Conservation (phyloP, 2,329 filamentous ascomycete genomes). For the Aspergillus sp. region DNA sequence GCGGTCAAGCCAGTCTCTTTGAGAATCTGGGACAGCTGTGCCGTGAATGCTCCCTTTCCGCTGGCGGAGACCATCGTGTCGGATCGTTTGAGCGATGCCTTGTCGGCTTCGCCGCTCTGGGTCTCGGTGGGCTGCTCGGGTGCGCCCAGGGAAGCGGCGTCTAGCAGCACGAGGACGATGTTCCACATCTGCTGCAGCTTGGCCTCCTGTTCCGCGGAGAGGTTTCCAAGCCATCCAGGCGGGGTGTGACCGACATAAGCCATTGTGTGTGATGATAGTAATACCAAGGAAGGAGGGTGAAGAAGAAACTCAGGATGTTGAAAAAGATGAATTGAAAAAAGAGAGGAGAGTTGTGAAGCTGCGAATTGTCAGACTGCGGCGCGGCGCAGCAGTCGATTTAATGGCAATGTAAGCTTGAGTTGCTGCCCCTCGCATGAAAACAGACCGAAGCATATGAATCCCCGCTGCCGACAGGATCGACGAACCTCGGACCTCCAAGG, state of each 20-base stretch:
- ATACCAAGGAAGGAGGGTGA: background rate
- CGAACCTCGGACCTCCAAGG: constrained; percentile 24
- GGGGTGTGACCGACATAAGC: constrained; percentile 16
- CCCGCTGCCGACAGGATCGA: constrained; percentile 20
- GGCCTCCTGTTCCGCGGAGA: constrained; percentile 82
- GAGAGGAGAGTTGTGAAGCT: background rate
- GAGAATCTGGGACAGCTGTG: constrained; percentile 27
- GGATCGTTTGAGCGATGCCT: constrained; percentile 45
- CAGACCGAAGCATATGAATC: constrained; percentile 23
- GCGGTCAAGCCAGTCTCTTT: constrained; percentile 26
- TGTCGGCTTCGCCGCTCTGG: constrained; percentile 60
- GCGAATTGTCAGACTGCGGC: background rate
- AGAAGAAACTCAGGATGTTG: background rate
- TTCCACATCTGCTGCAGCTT: constrained; percentile 88
- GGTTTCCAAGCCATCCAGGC: constrained; percentile 76
- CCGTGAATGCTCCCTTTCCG: constrained; percentile 52
- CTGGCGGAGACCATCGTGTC: constrained; percentile 63
- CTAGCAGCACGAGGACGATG: constrained; percentile 62
- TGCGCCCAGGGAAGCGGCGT: constrained; percentile 60
- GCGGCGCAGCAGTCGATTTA: background rate
- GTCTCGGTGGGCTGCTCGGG: constrained; percentile 41
- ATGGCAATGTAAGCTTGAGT: background rate
- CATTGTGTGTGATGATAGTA: constrained; percentile 19
- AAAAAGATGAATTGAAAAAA: background rate
- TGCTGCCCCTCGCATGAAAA: constrained; percentile 6